Evolutionary conservation across 495 filamentous ascomycete species (phyloP).

Genomic region (Articulospora tetracladia): DNA sequence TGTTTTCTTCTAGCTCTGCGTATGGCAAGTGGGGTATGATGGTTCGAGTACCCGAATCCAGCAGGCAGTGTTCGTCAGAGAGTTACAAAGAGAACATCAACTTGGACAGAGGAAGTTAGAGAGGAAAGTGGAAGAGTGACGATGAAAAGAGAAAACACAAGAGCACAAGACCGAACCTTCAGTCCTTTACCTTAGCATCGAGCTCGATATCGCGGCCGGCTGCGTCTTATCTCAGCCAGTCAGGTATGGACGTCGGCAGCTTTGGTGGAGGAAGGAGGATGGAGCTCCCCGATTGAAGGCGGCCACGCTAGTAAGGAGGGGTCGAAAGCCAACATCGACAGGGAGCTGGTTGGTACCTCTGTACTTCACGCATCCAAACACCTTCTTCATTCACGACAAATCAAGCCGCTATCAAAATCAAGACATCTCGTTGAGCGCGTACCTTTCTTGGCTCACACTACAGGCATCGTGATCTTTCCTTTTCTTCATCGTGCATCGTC

Average conservation of each 20-base stretch:
- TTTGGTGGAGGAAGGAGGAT: slow-evolving; percentile 2
- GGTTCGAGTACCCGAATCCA: neutral
- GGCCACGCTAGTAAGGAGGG: slow-evolving; percentile 10
- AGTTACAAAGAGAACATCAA: neutral
- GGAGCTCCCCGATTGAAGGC: slow-evolving; percentile 10
- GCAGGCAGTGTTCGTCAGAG: neutral
- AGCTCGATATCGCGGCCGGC: slow-evolving; percentile 13
- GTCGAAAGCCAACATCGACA: neutral
- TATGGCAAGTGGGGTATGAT: neutral
- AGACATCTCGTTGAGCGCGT: too few species aligned
- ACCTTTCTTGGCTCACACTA: slow-evolving; percentile 10
- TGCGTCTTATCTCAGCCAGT: slow-evolving; percentile 19
- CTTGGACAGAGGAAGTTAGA: neutral
- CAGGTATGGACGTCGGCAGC: neutral
- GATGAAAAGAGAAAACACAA: neutral
- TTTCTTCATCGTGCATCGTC: neutral
- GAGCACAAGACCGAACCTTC: slow-evolving; percentile 2
- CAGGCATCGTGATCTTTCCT: neutral
- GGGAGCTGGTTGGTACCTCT: too few species aligned
- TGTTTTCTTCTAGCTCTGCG: neutral
- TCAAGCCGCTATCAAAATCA: too few species aligned
- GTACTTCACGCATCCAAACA: too few species aligned
- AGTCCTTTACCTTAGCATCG: slow-evolving; percentile 2
- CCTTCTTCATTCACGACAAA: too few species aligned
- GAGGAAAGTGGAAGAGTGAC: neutral